Evolutionary conservation across 495 filamentous ascomycete species (phyloP).

Genomic region (Viridothelium virens): DNA sequence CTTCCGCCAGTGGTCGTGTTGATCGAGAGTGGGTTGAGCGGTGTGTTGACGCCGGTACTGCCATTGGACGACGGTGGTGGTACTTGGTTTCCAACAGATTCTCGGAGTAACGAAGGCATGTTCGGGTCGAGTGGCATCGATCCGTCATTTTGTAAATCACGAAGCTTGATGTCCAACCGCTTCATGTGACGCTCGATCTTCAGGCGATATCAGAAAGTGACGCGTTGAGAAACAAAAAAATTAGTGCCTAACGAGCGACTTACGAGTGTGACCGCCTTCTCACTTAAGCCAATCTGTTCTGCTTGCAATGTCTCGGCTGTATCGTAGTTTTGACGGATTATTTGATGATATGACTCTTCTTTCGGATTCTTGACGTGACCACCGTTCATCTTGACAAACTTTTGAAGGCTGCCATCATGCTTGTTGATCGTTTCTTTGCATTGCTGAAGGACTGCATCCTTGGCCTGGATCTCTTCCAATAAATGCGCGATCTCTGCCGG

Average conservation of each 20-base stretch:
- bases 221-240: background rate
- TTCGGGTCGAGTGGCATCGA: conserved; percentile 70
- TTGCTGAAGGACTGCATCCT: conserved; percentile 72
- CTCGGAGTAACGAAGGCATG: conserved; percentile 64
- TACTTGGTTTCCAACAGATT: conserved; percentile 51
- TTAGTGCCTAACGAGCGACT: conserved; percentile 11
- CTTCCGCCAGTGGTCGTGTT: conserved; percentile 27
- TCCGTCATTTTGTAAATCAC: conserved; percentile 69
- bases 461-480: conserved; percentile 88
- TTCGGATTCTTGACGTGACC: conserved; percentile 76
- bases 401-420: conserved; percentile 76
- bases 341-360: conserved; percentile 64
- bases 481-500: conserved; percentile 87
- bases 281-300: conserved; percentile 74
- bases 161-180: conserved; percentile 78
- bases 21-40: conserved; percentile 37
- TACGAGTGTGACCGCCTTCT: conserved; percentile 64
- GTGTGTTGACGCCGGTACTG: conserved; percentile 41
- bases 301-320: conserved; percentile 66
- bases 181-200: conserved; percentile 80
- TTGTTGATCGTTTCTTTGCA: conserved; percentile 64
- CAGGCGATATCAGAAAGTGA: background rate
- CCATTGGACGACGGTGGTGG: conserved; percentile 41
- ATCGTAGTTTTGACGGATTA: conserved; percentile 64
- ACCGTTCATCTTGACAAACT: conserved; percentile 79